A percentile compares a stretch with the other conserved stretches of the same genome.
These are phyloP conservation scores for Thuja plicata DNA, from an alignment of 83 land plant genomes.

Conservation along the genomic window DNA sequence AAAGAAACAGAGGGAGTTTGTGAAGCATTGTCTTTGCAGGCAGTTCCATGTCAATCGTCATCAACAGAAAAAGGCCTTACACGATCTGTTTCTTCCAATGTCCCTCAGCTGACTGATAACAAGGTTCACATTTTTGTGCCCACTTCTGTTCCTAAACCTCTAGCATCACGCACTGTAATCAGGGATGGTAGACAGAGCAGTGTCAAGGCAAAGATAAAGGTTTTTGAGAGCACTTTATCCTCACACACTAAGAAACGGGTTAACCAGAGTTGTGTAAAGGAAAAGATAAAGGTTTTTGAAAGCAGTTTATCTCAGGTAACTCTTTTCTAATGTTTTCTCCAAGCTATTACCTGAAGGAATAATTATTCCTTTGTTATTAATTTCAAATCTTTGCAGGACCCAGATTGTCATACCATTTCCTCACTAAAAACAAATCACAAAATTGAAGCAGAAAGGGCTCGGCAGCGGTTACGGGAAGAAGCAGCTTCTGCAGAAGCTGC, in stretches of 20 bases:
- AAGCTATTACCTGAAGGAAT: neutral
- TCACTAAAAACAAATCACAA: conserved; percentile 1
- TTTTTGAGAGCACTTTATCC: conserved; percentile 8
- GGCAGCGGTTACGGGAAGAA: conserved; percentile 15
- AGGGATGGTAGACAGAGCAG: neutral
- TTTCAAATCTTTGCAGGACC: conserved; percentile 8
- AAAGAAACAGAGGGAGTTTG: neutral
- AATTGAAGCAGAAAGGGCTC: conserved; percentile 10
- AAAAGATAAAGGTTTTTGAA: conserved; percentile 13
- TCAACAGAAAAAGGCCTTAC: neutral
- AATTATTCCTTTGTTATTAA: neutral
- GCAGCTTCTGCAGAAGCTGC: conserved; percentile 17
- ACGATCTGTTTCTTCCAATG: neutral
- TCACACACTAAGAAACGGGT: neutral
- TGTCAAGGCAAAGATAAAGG: conserved; percentile 17
- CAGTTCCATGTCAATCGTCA: neutral
- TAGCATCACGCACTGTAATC: neutral
- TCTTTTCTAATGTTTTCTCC: neutral
- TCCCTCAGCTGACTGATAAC: neutral
- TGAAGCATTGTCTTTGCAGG: neutral
- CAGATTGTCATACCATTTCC: neutral
- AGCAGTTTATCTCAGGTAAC: conserved; percentile 5
- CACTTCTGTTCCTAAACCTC: neutral
- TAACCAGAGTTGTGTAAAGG: conserved; percentile 2
- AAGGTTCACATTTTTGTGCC: neutral